Evolutionary conservation across 1,284 basidiomycete species (phyloP).

Genomic region (Schizophyllum commune): DNA sequence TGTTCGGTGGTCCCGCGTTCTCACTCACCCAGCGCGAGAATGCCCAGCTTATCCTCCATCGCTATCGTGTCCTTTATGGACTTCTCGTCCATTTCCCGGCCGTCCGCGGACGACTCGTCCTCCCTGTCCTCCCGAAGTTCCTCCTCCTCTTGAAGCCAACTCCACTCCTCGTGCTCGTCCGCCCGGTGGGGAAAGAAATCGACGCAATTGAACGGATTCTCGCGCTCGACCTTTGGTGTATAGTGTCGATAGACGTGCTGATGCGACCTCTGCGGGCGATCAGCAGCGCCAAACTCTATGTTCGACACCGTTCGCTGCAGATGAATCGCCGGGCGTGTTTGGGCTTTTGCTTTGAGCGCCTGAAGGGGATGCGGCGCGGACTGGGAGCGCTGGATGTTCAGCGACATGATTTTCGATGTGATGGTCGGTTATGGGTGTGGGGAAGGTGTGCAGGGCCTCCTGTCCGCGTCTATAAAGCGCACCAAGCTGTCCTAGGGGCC

Average conservation of each 20-base stretch:
- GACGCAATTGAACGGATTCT: conserved; percentile 42
- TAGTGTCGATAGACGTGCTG: neutral
- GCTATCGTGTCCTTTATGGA: conserved; percentile 27
- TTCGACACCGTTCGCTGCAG: too few relatives aligned
- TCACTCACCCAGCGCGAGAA: conserved; percentile 33
- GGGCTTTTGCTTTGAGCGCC: conserved; percentile 6
- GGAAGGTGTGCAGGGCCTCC: too few relatives aligned
- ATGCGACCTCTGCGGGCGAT: neutral
- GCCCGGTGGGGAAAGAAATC: conserved; percentile 41
- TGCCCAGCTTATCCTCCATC: conserved; percentile 41
- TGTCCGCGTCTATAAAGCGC: too few relatives aligned
- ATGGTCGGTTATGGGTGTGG: neutral
- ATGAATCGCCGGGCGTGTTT: conserved; percentile 9
- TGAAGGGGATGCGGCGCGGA: conserved; percentile 26
- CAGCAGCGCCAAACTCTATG: neutral
- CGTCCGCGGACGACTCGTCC: conserved; percentile 12
- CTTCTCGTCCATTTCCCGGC: conserved; percentile 18
- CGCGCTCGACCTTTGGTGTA: conserved; percentile 13
- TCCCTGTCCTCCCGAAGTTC: conserved; percentile 3
- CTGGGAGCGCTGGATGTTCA: conserved; percentile 24
- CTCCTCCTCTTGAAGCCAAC: conserved; percentile 30
- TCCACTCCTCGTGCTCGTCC: conserved; percentile 29
- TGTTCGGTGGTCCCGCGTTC: too few relatives aligned
- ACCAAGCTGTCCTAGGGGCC: too few relatives aligned
- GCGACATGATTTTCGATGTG: conserved; percentile 11